These are phyloP conservation scores for Lizonia empirigonia DNA, from an alignment of 2,329 filamentous ascomycete genomes.

Conservation along the genomic window DNA sequence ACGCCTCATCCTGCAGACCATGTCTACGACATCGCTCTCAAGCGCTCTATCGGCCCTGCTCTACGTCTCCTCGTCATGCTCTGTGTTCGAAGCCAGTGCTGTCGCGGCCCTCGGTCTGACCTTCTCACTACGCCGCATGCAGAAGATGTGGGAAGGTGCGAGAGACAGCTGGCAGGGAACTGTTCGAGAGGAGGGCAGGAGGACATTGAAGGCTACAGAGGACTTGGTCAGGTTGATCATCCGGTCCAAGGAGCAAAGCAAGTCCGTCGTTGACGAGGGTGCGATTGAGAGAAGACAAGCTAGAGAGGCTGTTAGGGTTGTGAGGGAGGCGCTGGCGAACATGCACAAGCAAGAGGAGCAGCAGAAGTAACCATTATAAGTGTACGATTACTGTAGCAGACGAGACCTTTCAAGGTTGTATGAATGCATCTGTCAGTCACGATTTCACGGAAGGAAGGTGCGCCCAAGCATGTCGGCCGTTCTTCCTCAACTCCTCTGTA, in stretches of 20 bases:
- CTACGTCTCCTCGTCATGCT: conserved; percentile 60
- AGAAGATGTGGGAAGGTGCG: conserved; percentile 63
- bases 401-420: too few species aligned
- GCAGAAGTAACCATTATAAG: neutral
- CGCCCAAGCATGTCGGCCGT: neutral
- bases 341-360: conserved; percentile 15
- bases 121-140: conserved; percentile 62
- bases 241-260: conserved; percentile 49
- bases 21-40: conserved; percentile 68
- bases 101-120: conserved; percentile 64
- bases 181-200: conserved; percentile 62
- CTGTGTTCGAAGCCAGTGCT: conserved; percentile 62
- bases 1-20: conserved; percentile 68
- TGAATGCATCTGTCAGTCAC: too few species aligned
- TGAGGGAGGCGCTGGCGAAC: conserved; percentile 53
- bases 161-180: conserved; percentile 58
- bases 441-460: neutral
- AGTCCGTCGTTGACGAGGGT: conserved; percentile 39
- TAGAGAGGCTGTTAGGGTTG: conserved; percentile 55
- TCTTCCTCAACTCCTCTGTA: neutral
- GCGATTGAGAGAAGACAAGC: conserved; percentile 47
- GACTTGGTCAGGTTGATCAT: conserved; percentile 56
- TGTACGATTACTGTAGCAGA: conserved; percentile 1
- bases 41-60: conserved; percentile 61
- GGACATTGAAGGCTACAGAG: conserved; percentile 61